Evolutionary conservation across 768 basidiomycete genomes (phyloP).

Genomic region (Piloderma croceum): DNA sequence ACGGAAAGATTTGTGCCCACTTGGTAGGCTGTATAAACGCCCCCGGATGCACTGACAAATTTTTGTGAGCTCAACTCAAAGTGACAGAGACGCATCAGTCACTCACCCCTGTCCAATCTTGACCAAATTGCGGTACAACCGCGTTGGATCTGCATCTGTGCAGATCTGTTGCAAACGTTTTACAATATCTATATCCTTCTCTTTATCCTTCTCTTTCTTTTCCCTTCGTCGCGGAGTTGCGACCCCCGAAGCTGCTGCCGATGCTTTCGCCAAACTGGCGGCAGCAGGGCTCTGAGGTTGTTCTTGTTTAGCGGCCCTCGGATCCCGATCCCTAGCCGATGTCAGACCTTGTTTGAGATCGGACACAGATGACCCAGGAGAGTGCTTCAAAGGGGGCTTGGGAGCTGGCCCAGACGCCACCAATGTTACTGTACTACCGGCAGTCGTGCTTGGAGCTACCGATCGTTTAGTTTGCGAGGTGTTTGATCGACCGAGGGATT

Average conservation of each 20-base stretch:
- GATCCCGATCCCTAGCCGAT: constrained; percentile 34
- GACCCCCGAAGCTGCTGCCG: constrained; percentile 51
- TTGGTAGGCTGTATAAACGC: constrained; percentile 98
- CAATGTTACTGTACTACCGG: no score
- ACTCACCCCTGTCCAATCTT: constrained; percentile 98
- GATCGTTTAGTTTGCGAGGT: constrained; percentile 62
- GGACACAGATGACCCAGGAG: constrained; percentile 54
- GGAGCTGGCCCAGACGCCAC: constrained; percentile 28
- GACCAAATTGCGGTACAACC: constrained; percentile 83
- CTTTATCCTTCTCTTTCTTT: constrained; percentile 77
- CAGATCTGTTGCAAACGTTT: constrained; percentile 90
- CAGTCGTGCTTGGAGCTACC: constrained; percentile 2
- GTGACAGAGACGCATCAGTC: constrained; percentile 6
- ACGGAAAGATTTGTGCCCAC: constrained; percentile 91
- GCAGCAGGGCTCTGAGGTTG: constrained; percentile 61
- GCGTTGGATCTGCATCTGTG: constrained; percentile 95
- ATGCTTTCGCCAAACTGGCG: constrained; percentile 57
- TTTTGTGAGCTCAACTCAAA: constrained; percentile 1
- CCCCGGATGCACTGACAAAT: constrained; percentile 77
- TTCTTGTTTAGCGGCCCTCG: constrained; percentile 31
- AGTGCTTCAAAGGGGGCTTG: constrained; percentile 38
- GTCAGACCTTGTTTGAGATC: constrained; percentile 42
- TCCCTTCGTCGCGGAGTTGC: constrained; percentile 83
- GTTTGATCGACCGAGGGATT: constrained; percentile 57
- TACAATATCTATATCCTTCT: constrained; percentile 84